Conservation (phyloP, 768 basidiomycete genomes). For the Tricholoma flavovirens region DNA sequence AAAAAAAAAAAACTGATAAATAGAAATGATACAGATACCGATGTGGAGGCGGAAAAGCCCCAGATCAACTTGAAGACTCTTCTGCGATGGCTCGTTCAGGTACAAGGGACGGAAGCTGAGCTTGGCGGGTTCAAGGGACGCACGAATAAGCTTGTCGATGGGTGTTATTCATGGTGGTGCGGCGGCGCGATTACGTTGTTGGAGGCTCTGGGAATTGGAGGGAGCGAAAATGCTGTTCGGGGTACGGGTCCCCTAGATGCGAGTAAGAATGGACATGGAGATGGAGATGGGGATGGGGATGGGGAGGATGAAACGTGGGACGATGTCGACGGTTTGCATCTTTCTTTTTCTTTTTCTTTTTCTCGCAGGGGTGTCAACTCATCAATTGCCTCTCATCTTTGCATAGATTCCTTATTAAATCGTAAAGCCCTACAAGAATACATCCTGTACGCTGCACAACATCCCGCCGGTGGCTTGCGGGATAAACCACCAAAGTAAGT, state of each 20-base stretch:
- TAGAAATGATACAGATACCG: too few species aligned
- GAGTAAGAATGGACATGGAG: too few species aligned
- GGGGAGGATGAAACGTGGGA: too few species aligned
- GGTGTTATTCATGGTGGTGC: slow-evolving; percentile 99
- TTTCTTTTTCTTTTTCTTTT: too few species aligned
- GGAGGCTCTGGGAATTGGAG: slow-evolving; percentile 50
- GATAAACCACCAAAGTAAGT: slow-evolving; percentile 94
- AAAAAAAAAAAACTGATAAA: too few species aligned
- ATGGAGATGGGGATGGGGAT: slow-evolving; percentile 9
- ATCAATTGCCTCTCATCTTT: background rate
- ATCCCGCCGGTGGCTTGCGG: slow-evolving; percentile 77
- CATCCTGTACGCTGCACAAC: slow-evolving; percentile 80
- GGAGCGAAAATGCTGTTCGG: slow-evolving; percentile 22
- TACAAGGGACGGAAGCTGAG: slow-evolving; percentile 82
- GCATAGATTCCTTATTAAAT: slow-evolving; percentile 46
- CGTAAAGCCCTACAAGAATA: slow-evolving; percentile 80
- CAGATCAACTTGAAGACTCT: slow-evolving; percentile 55
- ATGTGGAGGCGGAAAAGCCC: slow-evolving; percentile 19
- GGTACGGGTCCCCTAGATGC: slow-evolving; percentile 12
- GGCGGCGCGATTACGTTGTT: slow-evolving; percentile 82
- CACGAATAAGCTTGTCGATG: slow-evolving; percentile 98
- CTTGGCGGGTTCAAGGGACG: slow-evolving; percentile 90
- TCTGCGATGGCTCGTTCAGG: slow-evolving; percentile 74
- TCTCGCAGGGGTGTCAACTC: too few species aligned
- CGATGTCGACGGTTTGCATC: too few species aligned